phyloP scores from a whole-genome alignment of 2,329 filamentous ascomycete species.

The Colletotrichum coccodes region DNA sequence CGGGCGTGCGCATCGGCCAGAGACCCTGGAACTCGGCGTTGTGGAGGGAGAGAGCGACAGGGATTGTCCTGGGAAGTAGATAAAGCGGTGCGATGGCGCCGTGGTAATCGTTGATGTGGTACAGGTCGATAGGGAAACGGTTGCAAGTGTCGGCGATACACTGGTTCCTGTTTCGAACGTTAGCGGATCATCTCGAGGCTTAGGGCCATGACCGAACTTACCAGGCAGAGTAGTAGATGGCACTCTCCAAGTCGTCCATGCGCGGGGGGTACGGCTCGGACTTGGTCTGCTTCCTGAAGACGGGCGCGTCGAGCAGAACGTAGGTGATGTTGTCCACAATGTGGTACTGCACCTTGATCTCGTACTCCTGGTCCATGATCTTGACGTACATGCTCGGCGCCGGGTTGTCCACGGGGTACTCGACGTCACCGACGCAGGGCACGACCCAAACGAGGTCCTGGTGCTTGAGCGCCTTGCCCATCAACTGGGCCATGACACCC shows the following conservation, averaged over 20 bases:
- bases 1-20: slow-evolving; percentile 72
- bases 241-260: slow-evolving; percentile 76
- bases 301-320: slow-evolving; percentile 72
- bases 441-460: slow-evolving; percentile 74
- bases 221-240: slow-evolving; percentile 77
- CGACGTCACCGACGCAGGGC: slow-evolving; percentile 70
- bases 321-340: slow-evolving; percentile 73
- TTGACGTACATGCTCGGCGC: slow-evolving; percentile 71
- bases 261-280: slow-evolving; percentile 72
- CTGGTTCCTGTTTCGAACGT: slow-evolving; percentile 55
- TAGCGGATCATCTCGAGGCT: not conserved
- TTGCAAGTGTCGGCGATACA: slow-evolving; percentile 72
- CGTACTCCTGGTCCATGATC: slow-evolving; percentile 69
- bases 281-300: slow-evolving; percentile 72
- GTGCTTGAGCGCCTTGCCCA: slow-evolving; percentile 73
- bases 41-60: slow-evolving; percentile 71
- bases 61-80: slow-evolving; percentile 70
- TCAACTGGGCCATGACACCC: slow-evolving; percentile 76
- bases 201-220: not conserved
- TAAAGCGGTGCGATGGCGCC: slow-evolving; percentile 73
- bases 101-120: slow-evolving; percentile 75
- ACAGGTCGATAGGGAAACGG: slow-evolving; percentile 70
- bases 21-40: slow-evolving; percentile 77
- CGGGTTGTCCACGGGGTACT: slow-evolving; percentile 68
- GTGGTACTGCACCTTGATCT: slow-evolving; percentile 73